Evolutionary conservation across 2,329 filamentous ascomycete species (phyloP), one percentile per base, ranked within the genome.

Genomic region (Amauroascus niger): DNA sequence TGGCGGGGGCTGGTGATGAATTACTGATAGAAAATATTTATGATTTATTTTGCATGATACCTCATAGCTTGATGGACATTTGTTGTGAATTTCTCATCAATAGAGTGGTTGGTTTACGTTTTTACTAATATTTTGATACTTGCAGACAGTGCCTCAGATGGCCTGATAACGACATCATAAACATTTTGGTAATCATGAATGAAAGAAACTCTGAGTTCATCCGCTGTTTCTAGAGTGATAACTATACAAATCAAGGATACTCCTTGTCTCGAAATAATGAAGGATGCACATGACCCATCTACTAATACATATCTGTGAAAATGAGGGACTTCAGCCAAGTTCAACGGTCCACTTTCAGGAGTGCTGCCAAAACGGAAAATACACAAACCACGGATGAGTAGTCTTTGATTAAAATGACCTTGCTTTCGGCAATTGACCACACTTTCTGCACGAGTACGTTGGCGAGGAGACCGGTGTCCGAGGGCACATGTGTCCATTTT

Each of bases 1-100:
- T 62, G 93, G 90, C 51, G 93, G 93, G 51, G 93, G 93, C 22
- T 98, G 93, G 93, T 97, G 24, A 53, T 40, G 16, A 52, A 52
- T 18, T 40, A 40, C 18, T 40, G 37, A 5, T 5, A 9, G 13
- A 6, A 8, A 16, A 18, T 16, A 7, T 39, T n/a, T 39, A 3
- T 8, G 16, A 1, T 18, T 35, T 37, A n/a, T n/a, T n/a, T n/a
- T n/a, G n/a, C n/a, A n/a, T n/a, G n/a, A n/a, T n/a, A n/a, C n/a
- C n/a, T n/a, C n/a, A n/a, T n/a, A n/a, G n/a, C n/a, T n/a, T n/a
- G n/a, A n/a, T n/a, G n/a, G n/a, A n/a, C n/a, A 20, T 45, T 13
- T 1, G 33, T 4, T 35, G 33, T 6, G 28, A 32, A 37, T 13
- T 3, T 37, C 4, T 37, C 8, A 13, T 7, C 8, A 37, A 37